These are phyloP conservation scores for Erysimum pusillum DNA, from an alignment of 441 rosid genomes.

Conservation along the genomic window DNA sequence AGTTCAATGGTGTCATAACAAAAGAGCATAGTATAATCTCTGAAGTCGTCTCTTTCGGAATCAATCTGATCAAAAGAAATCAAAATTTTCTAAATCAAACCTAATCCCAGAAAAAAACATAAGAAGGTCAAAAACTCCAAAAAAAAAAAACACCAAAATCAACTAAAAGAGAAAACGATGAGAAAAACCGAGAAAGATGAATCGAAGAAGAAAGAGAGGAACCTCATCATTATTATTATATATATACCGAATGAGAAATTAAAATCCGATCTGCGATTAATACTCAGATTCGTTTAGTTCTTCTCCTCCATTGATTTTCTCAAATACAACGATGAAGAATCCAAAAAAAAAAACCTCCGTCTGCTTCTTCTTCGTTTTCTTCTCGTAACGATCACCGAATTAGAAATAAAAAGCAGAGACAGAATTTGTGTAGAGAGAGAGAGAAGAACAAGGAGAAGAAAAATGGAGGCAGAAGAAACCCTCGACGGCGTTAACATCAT, in stretches of 20 bases:
- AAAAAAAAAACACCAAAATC: not conserved
- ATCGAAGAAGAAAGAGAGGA: conserved; percentile 16
- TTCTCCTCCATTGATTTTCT: conserved; percentile 2
- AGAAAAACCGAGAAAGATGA: not conserved
- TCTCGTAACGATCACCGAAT: conserved; percentile 12
- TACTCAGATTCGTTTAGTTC: conserved; percentile 23
- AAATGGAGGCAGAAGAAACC: too few relatives aligned
- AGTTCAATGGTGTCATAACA: too few relatives aligned
- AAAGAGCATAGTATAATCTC: too few relatives aligned
- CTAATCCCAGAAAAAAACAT: not conserved
- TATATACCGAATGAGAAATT: conserved; percentile 33
- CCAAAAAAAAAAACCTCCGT: not conserved
- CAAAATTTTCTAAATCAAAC: conserved; percentile 22
- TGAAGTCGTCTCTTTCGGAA: too few relatives aligned
- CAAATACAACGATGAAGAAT: conserved; percentile 2
- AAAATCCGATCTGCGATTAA: conserved; percentile 33
- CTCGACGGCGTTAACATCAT: too few relatives aligned
- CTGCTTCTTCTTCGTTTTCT: not conserved
- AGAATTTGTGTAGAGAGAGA: not conserved
- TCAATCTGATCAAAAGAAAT: not conserved
- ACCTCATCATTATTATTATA: conserved; percentile 46
- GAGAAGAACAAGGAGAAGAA: not conserved
- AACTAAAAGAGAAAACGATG: not conserved
- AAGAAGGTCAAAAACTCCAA: not conserved
- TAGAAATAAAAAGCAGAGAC: not conserved